Base-by-base conservation (phyloP, 768 basidiomycete species). In the Cubamyces sp. region DNA sequence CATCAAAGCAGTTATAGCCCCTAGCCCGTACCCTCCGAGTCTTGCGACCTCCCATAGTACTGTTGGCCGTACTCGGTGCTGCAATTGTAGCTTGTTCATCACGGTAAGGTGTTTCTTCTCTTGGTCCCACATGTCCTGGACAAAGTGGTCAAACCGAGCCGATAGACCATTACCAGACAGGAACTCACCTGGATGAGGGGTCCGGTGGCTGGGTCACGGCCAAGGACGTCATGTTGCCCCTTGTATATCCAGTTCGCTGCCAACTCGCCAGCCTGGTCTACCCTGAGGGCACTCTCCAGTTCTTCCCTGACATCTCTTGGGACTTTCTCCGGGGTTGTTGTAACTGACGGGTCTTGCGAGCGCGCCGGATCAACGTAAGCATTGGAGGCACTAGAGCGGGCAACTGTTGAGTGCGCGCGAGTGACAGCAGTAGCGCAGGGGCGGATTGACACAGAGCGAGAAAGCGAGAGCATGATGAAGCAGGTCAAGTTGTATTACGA, bases 51-150 rank as follows among this genome's bases (percentile, higher is more conserved):
- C 91, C 59, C 87, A 87, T 45, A 98, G 80, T 1, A 89, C 66
- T 0, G 96, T 96, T 21, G 96, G 96, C 41, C 96, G 84, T 40
- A 93, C 81, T 25, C 79, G 80, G 72, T 98, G 94, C 73, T 98
- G 95, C 2, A 82, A 67, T 67, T 91, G 91, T 19, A 98, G 75
- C 69, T 86, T 88, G 71, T 95, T 85, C 87, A 96, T 92, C 34
- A 94, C 92, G 0, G 77, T 71, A 14, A 98, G 79, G 74, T 98
- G 96, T 72, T 92, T 93, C 77, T 90, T 91, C 75, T 98, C 96
- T 72, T 94, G 94, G 37, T 93, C 86, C 94, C 95, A 98, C 96
- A 98, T 98, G 62, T 92, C 90, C 95, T 98, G 43, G n/a, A 15
- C 11, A 2, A 16, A 37, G 26, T 4, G 46, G n/a, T 49, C 46